Evolutionary conservation across 2,329 filamentous ascomycete genomes (phyloP), one percentile per base, ranked within the genome.

Genomic region (Penicillium sp.): DNA sequence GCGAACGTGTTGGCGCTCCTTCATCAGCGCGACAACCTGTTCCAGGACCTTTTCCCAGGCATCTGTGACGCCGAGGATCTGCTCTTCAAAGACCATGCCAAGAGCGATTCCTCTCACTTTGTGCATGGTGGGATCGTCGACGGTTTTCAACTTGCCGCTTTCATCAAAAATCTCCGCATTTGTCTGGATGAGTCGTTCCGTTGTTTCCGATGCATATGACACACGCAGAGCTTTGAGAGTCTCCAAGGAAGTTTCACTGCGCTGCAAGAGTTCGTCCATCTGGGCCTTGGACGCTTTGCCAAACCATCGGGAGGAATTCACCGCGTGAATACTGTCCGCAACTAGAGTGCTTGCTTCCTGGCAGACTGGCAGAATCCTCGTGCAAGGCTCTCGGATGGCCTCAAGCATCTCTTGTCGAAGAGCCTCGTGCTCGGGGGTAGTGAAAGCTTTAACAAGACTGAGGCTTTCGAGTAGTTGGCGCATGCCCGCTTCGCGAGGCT

Each of bases 61-160:
- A 0, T 68, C 16, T 65, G 60, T 63, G 10, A 73, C 56, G 6
- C 58, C 61, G 6, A 73, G 51, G 6, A 82, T 70, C 14, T 77
- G 73, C 65, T 83, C 80, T 54, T 83, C 79, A 7, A 81, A 71
- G 4, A 82, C 77, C 77, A 83, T 81, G 14, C 75, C 74, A 3
- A 81, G 60, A 2, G 81, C 69, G n/a, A 83, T 71, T 0, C 76
- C 79, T 0, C 73, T 69, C 2, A 82, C 57, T 7, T 70, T 66
- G 0, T 70, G 68, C 4, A 70, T 63, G 0, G 68, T 64, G 2
- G 54, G 33, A 10, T 66, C 60, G 3, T 67, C 65, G 0, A 69
- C 57, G 1, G 67, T 19, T 18, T 73, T 76, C 0, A 81, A 58
- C 4, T 67, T 66, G 1, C 79, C 79, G n/a, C 73, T 60, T 2